Conservation (phyloP, 2,329 filamentous ascomycete genomes). For the Colletotrichum lupini region DNA sequence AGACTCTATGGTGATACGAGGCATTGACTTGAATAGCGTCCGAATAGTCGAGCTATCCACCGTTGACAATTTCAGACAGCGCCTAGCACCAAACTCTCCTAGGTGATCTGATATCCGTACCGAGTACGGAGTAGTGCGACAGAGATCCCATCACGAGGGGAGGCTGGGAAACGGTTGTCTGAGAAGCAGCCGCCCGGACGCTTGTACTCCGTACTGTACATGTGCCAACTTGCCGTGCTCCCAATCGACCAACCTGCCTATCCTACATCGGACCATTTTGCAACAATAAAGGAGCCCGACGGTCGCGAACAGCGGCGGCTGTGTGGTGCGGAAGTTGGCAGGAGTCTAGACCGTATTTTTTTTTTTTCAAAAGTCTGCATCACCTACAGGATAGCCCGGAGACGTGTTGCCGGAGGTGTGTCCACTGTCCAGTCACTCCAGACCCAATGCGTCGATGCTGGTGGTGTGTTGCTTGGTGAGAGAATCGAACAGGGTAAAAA, state of each 20-base stretch:
- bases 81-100: constrained; percentile 1
- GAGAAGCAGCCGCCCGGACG: constrained; percentile 24
- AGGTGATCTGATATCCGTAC: constrained; percentile 11
- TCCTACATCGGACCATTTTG: constrained; percentile 5
- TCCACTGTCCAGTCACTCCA: background rate
- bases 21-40: background rate
- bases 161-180: constrained; percentile 31
- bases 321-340: background rate
- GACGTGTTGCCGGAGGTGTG: background rate
- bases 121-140: constrained; percentile 5
- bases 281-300: background rate
- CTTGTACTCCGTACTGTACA: background rate
- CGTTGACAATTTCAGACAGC: background rate
- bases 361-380: background rate
- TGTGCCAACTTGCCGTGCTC: background rate
- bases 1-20: background rate
- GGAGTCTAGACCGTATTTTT: constrained; percentile 14
- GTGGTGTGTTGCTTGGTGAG: background rate
- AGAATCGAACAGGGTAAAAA: background rate
- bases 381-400: background rate
- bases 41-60: background rate
- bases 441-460: background rate
- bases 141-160: constrained; percentile 6
- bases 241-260: background rate
- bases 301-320: background rate